Evolutionary conservation across 2,329 filamentous ascomycete species (phyloP).

Genomic region (Hymenoscyphus infarciens): DNA sequence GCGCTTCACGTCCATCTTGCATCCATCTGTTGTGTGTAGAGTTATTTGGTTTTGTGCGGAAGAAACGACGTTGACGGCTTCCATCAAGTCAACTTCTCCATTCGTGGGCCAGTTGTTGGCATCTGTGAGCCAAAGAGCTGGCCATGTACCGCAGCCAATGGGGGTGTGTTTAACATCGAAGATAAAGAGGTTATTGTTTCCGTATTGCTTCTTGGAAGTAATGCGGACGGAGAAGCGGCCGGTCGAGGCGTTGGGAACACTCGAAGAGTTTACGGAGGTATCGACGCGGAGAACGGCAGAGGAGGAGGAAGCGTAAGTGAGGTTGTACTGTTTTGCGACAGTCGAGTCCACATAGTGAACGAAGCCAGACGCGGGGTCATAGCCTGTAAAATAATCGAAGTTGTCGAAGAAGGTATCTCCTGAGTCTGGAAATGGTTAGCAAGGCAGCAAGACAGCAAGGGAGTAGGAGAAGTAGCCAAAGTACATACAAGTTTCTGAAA

Average conservation of each 20-base stretch:
- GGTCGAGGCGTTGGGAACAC: conserved; percentile 50
- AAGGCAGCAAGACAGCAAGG: neutral
- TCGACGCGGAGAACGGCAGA: conserved; percentile 59
- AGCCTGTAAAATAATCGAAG: conserved; percentile 43
- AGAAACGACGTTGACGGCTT: conserved; percentile 43
- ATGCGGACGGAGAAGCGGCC: conserved; percentile 48
- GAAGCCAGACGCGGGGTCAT: conserved; percentile 44
- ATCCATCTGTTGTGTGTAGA: conserved; percentile 45
- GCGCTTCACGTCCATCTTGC: conserved; percentile 35
- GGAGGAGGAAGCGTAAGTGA: conserved; percentile 54
- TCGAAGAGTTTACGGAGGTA: conserved; percentile 48
- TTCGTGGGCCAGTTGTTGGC: conserved; percentile 55
- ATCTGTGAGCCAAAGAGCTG: conserved; percentile 62
- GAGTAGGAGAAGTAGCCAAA: neutral
- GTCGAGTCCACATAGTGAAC: conserved; percentile 42
- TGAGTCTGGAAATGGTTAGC: conserved; percentile 26
- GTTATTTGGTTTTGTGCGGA: conserved; percentile 43
- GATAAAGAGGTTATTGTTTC: conserved; percentile 54
- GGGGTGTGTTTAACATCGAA: conserved; percentile 58
- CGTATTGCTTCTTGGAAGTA: conserved; percentile 50
- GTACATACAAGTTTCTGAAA: conserved; percentile 40
- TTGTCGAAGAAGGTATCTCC: conserved; percentile 43
- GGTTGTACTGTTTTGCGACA: conserved; percentile 45
- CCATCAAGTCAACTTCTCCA: conserved; percentile 57
- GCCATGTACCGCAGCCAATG: conserved; percentile 51